Conservation (phyloP, 2,329 filamentous ascomycete genomes). For the Penicillium decumbens region DNA sequence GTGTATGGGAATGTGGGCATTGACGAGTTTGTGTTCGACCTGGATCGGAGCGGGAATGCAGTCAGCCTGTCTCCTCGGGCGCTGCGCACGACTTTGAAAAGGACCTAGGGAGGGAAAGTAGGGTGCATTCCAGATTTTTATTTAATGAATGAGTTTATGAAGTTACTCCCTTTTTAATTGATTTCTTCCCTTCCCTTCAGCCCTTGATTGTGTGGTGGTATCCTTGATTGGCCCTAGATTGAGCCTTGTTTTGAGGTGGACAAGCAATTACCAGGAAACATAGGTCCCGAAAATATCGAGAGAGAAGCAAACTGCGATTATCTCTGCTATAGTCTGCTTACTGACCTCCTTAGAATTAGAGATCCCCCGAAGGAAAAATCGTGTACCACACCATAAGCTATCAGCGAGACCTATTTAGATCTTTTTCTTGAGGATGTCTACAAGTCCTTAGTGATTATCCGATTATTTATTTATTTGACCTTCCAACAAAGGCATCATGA, state of each 20-base stretch:
- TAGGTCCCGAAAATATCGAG: too few relatives aligned
- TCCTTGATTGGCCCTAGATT: neutral
- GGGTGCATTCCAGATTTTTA: neutral
- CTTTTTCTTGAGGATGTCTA: too few relatives aligned
- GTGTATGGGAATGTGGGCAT: slow-evolving; percentile 20
- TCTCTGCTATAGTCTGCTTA: too few relatives aligned
- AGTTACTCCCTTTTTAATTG: neutral
- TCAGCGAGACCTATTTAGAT: too few relatives aligned
- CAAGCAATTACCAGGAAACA: neutral
- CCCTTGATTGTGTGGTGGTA: neutral
- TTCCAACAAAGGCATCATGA: too few relatives aligned
- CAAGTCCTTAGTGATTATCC: too few relatives aligned
- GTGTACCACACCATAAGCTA: too few relatives aligned
- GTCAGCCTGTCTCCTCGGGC: slow-evolving; percentile 12
- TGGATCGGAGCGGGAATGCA: slow-evolving; percentile 14
- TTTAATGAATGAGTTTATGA: neutral
- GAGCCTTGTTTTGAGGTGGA: neutral
- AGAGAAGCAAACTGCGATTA: too few relatives aligned
- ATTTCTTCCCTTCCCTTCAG: neutral
- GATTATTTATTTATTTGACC: too few relatives aligned
- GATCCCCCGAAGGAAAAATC: too few relatives aligned
- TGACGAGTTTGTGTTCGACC: slow-evolving; percentile 20
- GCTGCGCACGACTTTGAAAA: slow-evolving; percentile 10
- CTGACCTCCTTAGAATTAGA: too few relatives aligned
- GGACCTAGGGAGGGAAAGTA: neutral